Evolutionary conservation across 1,284 basidiomycete species (phyloP), one percentile per base, ranked within the genome.

Genomic region (Trichosporon sp.): DNA sequence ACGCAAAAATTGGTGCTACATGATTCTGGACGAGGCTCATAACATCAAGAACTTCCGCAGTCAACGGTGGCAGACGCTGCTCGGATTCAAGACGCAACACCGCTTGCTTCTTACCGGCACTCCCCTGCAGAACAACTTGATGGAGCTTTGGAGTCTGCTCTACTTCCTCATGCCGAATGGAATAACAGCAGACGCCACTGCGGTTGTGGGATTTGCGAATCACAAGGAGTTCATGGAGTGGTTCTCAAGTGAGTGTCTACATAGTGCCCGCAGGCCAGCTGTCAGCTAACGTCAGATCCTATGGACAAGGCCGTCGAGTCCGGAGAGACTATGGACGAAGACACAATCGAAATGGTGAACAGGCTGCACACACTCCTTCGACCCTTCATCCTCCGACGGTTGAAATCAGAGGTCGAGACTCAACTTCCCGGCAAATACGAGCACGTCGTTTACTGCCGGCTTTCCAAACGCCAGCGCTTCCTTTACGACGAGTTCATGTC

Each of bases 401-500:
- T 98, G 70, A 99, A 99, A 78, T 86, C 89, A 19, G 94, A 98
- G 72, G 95, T 99, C 37, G 95, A 97, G 80, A 95, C 92, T 73
- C 92, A 97, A 76, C 84, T 99, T 19, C 95, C 95, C 0, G 89
- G 88, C 81, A 99, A 99, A 78, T 93, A 87, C 75, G 95, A 98
- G 71, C 95, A 98, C 75, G 87, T 97, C 61, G 87, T 96, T 36
- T 86, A 93, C 56, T 97, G 95, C 73, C 88, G 90, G 1, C 83
- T 99, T 6, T 96, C 94, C 33, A 97, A 96, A 77, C 87, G 95
- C 1, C 95, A 99, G 73, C 89, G 95, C 6, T 95, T 92, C 78
- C 85, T 99, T 8, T 99, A 99, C 80, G 95, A 99, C 83, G 95
- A 98, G 78, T 98, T 97, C 82, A 97, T 99, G 94, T 85, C 89